phyloP scores from a whole-genome alignment of 1,284 basidiomycete species.

The Hymenochaete sp. region DNA sequence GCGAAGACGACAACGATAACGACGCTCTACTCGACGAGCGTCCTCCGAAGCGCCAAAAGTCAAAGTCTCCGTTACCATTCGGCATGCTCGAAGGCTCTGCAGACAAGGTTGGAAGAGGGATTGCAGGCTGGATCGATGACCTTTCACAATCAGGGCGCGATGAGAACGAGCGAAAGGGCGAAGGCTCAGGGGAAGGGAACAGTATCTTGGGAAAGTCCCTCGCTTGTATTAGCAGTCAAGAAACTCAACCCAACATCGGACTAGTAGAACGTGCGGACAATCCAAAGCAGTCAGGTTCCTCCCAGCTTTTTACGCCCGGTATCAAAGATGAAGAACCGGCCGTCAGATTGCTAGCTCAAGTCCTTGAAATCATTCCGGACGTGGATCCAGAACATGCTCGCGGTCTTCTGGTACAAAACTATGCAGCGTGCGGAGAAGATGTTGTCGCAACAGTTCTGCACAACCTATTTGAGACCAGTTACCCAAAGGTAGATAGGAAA shows the following conservation, averaged over 20 bases:
- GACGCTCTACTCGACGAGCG: too few relatives aligned
- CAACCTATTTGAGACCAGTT: constrained; percentile 52
- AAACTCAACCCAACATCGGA: too few relatives aligned
- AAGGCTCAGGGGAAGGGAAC: too few relatives aligned
- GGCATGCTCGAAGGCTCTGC: too few relatives aligned
- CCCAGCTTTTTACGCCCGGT: background rate
- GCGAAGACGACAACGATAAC: too few relatives aligned
- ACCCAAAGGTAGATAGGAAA: constrained; percentile 45
- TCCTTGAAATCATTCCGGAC: constrained; percentile 62
- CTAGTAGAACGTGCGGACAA: background rate
- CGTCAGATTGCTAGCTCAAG: constrained; percentile 32
- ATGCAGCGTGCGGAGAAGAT: constrained; percentile 25
- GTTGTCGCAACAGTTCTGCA: constrained; percentile 49
- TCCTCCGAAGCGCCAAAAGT: background rate
- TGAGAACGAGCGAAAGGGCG: too few relatives aligned
- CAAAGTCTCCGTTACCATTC: background rate
- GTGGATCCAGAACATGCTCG: constrained; percentile 46
- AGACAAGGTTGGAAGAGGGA: too few relatives aligned
- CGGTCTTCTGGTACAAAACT: constrained; percentile 36
- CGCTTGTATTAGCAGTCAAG: background rate
- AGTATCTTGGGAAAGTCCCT: too few relatives aligned
- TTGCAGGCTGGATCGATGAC: background rate
- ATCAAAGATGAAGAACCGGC: constrained; percentile 1
- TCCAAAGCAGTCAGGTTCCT: background rate
- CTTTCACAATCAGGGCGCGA: background rate